Base-by-base conservation (phyloP, 345 rosid species). In the Combretum micranthum region DNA sequence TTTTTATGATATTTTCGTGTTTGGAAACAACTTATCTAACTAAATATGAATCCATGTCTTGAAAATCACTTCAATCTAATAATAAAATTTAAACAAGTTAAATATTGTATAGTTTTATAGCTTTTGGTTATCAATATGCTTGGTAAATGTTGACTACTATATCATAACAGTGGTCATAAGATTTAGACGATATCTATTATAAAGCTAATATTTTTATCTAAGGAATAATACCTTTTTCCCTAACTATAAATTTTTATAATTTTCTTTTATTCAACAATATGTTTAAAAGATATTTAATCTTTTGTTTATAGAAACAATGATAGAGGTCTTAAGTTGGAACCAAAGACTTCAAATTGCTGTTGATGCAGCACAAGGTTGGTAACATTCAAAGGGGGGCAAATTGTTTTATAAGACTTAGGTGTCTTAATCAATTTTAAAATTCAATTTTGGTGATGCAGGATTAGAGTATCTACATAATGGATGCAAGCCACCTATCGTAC, bases 361-460 rank as follows among this genome's bases (percentile, higher is more conserved):
- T 50, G 85, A 71, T 53, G 71, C 80, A 37, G 85, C 80, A 44
- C 80, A 77, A 79, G 88, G 88, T 79, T 15, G 17, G 19, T 32
- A 46, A 46, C 19, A 50, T 10, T 2, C 2, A 22, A 50, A n/a
- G 12, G 25, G 20, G 15, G 4, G 12, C 20, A n/a, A 13, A 19
- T 50, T 11, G 4, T 9, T 15, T 50, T 4, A 12, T 13, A 50
- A 50, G 12, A 13, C 13, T 20, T 10, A 1, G 14, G 0, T 50
- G 20, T 5, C 12, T 17, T 32, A 12, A 17, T 2, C 53, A 50
- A 13, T 15, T 20, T 20, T 2, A 10, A 50, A 50, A 12, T 6
- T 20, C 52, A 21, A 49, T n/a, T 17, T 17, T 49, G 52, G 17
- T 17, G 39, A 50, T 50, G 53, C 20, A 50, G 53, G 53, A 10